A percentile compares a stretch with the other conserved stretches of the same genome.
Conservation (phyloP, 129 eudicot species). For the Dittrichia graveolens region DNA sequence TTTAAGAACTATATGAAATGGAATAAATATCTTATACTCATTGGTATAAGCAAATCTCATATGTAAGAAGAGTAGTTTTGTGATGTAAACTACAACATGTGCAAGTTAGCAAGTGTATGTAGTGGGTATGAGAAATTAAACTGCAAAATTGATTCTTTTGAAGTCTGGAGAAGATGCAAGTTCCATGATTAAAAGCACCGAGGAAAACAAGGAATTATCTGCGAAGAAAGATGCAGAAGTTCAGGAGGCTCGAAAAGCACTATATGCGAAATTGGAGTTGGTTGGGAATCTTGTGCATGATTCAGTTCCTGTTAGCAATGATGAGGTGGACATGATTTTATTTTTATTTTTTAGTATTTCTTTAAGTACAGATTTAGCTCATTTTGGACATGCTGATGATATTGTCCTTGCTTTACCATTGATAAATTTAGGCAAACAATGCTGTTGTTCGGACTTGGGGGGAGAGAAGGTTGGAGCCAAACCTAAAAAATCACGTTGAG, state of each 20-base stretch:
- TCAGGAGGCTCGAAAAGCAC: constrained; percentile 52
- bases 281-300: constrained; percentile 94
- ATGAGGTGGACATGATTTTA: constrained; percentile 56
- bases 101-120: not conserved
- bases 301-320: constrained; percentile 84
- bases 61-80: not conserved
- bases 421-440: constrained; percentile 63
- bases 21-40: not conserved
- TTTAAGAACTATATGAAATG: not conserved
- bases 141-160: not conserved
- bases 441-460: constrained; percentile 80
- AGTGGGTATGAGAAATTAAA: not conserved
- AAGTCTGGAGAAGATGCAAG: constrained; percentile 81
- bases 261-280: constrained; percentile 54
- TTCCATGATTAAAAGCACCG: constrained; percentile 48
- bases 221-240: constrained; percentile 65
- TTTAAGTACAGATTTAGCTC: not conserved
- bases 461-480: constrained; percentile 63
- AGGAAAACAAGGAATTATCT: constrained; percentile 58
- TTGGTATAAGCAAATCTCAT: not conserved
- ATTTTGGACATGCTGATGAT: not conserved
- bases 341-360: not conserved
- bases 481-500: constrained; percentile 80
- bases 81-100: not conserved
- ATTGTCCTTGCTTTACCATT: not conserved